phyloP scores from a whole-genome alignment of 768 basidiomycete genomes.

The Trametes maxima region DNA sequence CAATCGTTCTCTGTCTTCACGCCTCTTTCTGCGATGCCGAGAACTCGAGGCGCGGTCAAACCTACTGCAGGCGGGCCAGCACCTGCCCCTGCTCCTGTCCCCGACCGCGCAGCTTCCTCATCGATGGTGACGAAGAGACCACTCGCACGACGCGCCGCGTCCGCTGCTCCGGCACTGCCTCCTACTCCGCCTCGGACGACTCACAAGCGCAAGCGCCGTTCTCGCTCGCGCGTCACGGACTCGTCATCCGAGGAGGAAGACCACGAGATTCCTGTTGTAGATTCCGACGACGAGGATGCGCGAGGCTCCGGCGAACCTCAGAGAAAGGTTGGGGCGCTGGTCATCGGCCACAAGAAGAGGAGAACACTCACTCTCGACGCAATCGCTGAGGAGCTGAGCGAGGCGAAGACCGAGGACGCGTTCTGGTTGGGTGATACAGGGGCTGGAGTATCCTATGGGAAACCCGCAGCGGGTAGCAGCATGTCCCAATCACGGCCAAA shows the following conservation, averaged over 20 bases:
- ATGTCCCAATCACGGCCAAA: slow-evolving; percentile 5
- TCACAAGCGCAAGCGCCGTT: slow-evolving; percentile 27
- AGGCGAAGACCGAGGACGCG: slow-evolving; percentile 30
- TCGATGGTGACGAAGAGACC: slow-evolving; percentile 15
- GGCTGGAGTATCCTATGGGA: not conserved
- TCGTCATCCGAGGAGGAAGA: slow-evolving; percentile 37
- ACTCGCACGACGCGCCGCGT: slow-evolving; percentile 15
- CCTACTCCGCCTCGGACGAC: slow-evolving; percentile 26
- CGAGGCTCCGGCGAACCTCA: slow-evolving; percentile 11
- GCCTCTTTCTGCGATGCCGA: slow-evolving; percentile 17
- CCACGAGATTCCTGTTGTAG: slow-evolving; percentile 26
- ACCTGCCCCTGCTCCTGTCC: slow-evolving; percentile 3
- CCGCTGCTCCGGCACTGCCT: slow-evolving; percentile 14
- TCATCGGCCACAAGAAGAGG: slow-evolving; percentile 33
- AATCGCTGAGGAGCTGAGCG: slow-evolving; percentile 33
- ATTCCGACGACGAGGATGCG: slow-evolving; percentile 35
- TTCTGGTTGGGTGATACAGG: slow-evolving; percentile 31
- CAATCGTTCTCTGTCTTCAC: not conserved
- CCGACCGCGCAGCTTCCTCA: slow-evolving; percentile 1
- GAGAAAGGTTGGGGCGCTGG: slow-evolving; percentile 34
- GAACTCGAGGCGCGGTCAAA: slow-evolving; percentile 19
- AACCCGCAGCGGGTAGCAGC: not conserved
- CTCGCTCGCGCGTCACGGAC: slow-evolving; percentile 48
- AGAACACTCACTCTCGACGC: slow-evolving; percentile 28
- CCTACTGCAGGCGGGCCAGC: slow-evolving; percentile 12